Base-by-base conservation (phyloP, 345 rosid species). In the Bruguiera parviflora region DNA sequence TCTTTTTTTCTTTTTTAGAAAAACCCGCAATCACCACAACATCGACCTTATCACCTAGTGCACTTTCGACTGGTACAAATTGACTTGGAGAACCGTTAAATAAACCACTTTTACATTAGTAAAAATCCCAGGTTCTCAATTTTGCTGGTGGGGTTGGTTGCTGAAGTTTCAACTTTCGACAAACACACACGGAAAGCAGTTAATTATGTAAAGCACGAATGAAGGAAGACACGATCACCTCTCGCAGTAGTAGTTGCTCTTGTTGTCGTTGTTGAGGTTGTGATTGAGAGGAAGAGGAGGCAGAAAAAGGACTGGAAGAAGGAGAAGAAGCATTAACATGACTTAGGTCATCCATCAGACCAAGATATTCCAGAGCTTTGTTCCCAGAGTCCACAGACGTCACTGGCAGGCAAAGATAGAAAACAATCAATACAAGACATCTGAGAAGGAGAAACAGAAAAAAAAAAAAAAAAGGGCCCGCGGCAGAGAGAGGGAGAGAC, bases 281-380 rank as follows among this genome's bases (percentile, higher is more conserved):
- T 10, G 78, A 56, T 8, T 62, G 64, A 6, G 60, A 65, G 37
- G 52, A 47, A 46, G 29, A 43, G 63, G 27, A 19, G 18, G 71
- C 32, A 52, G 73, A 46, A 55, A 63, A 60, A 27, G 80, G 61
- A 0, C 78, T 72, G 0, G 74, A 59, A 46, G 80, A 62, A 21
- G 71, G 39, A 19, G 71, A 13, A 67, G 71, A 1, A 10, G 75
- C 8, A 31, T 66, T 18, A 25, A 57, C 59, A 57, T 31, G n/a
- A 15, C 59, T 71, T 5, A 71, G 46, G 47, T 74, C 61, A 53
- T 64, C 72, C 70, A 80, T 71, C 71, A 81, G 71, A 47, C 95
- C 90, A 46, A 86, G 71, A 70, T 73, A 83, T 71, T 79, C 84
- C 70, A 86, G 72, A 57, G 90, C 90, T 82, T 86, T 78, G 62